Evolutionary conservation across 179 eudicot genomes (phyloP), one percentile per base, ranked within the genome.

Genomic region (Spergularia azorica): DNA sequence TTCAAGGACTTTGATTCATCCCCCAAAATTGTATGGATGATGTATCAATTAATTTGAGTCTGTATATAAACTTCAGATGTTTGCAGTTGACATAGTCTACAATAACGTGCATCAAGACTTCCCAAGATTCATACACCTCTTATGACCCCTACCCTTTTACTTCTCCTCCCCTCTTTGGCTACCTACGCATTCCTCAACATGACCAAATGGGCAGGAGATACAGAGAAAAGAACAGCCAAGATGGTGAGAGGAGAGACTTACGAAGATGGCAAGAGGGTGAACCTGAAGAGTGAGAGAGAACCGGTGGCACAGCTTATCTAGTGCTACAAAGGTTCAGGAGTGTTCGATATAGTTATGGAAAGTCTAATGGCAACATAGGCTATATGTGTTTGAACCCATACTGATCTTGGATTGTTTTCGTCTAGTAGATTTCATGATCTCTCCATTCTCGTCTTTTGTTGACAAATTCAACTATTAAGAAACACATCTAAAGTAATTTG

Each of bases 251-350:
- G 32, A 10, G 41, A 63, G 67, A 32, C 5, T 38, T 13, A 32
- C 5, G 52, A 65, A 38, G 51, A n/a, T 65, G n/a, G 48, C 41
- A 11, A 41, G 26, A 39, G n/a, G 39, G 39, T 26, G n/a, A n/a
- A n/a, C n/a, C 66, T 63, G 26, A 39, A 66, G 39, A 32, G 66
- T 18, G n/a, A 63, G 11, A 63, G 66, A 63, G 66, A 32, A 13
- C 41, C 3, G 41, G 66, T 41, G 26, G 26, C 66, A 26, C 43
- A 63, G 41, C 12, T 63, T 32, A 63, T 26, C 32, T 26, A 63
- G 15, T 43, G 41, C 7, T 63, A 26, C 41, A 26, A 63, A 26
- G 4, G 66, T 2, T 26, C 15, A 14, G 50, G n/a, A 3, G 15
- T 38, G 48, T 67, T 67, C 56, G 17, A n/a, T n/a, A 48, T 32